Evolutionary conservation across 768 basidiomycete species (phyloP).

Genomic region (Xanthoconium stramineum): DNA sequence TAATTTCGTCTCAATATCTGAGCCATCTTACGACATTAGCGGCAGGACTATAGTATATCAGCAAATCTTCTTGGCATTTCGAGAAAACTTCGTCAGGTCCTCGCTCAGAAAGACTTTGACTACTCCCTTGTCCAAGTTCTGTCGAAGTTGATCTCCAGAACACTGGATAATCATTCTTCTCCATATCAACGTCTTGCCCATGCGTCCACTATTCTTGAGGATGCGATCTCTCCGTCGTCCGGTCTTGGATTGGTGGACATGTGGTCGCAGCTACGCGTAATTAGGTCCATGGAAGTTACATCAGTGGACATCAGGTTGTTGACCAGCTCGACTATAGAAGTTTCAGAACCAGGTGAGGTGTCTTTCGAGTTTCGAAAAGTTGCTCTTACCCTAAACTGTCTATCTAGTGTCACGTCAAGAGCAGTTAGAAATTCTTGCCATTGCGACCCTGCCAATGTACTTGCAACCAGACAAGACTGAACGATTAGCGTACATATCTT

Average conservation of each 20-base stretch:
- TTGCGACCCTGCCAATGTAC: conserved; percentile 22
- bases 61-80: conserved; percentile 37
- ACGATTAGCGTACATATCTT: conserved; percentile 15
- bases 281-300: conserved; percentile 12
- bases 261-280: conserved; percentile 52
- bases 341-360: conserved; percentile 12
- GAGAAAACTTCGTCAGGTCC: conserved; percentile 43
- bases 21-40: not conserved
- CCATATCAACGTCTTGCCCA: conserved; percentile 33
- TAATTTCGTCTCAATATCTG: not conserved
- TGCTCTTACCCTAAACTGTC: not conserved
- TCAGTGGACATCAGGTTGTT: conserved; percentile 20
- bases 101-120: conserved; percentile 45
- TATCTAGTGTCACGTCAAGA: conserved; percentile 21
- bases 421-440: conserved; percentile 22
- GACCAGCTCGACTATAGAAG: conserved; percentile 2
- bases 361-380: not conserved
- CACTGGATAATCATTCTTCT: conserved; percentile 35
- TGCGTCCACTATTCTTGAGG: conserved; percentile 40
- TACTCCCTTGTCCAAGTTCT: conserved; percentile 66
- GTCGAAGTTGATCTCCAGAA: conserved; percentile 48
- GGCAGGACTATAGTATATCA: conserved; percentile 35
- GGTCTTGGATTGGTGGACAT: conserved; percentile 72
- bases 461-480: conserved; percentile 1
- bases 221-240: conserved; percentile 54